Conservation (phyloP, 2,329 filamentous ascomycete species). For the Cyphellophora attinorum region DNA sequence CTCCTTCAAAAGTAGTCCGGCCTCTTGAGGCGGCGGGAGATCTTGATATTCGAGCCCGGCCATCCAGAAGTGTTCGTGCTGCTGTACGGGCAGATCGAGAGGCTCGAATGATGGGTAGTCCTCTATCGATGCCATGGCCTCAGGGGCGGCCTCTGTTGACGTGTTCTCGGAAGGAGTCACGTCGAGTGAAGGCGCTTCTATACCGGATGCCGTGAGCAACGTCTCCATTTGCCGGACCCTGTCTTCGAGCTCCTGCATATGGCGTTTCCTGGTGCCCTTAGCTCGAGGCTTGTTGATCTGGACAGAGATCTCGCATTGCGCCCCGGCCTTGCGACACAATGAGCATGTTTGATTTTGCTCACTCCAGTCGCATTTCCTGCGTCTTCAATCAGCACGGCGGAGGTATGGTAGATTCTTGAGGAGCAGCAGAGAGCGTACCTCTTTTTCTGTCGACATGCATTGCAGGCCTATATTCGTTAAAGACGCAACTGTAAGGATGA, state of each 20-base stretch:
- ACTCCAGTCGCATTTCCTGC: slow-evolving; percentile 1
- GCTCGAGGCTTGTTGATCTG: background rate
- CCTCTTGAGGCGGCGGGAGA: background rate
- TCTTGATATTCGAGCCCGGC: background rate
- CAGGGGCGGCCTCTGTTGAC: no score
- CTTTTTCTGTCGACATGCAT: background rate
- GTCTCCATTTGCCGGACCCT: background rate
- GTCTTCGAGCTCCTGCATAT: background rate
- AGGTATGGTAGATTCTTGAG: no score
- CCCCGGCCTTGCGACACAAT: background rate
- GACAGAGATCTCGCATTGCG: background rate
- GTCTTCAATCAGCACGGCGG: no score
- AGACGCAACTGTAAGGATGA: no score
- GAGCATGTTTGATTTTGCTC: background rate
- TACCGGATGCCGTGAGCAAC: background rate
- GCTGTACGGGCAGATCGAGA: no score
- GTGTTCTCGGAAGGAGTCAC: no score
- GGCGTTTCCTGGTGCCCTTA: background rate
- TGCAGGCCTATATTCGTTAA: no score
- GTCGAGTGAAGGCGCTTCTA: background rate
- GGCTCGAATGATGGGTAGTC: no score
- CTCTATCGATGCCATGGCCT: no score
- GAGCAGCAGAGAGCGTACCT: background rate
- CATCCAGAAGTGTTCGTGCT: background rate
- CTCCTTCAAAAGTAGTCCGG: background rate